Conservation (phyloP, 176 grass and related monocot genomes). For the Alloteropsis semialata region DNA sequence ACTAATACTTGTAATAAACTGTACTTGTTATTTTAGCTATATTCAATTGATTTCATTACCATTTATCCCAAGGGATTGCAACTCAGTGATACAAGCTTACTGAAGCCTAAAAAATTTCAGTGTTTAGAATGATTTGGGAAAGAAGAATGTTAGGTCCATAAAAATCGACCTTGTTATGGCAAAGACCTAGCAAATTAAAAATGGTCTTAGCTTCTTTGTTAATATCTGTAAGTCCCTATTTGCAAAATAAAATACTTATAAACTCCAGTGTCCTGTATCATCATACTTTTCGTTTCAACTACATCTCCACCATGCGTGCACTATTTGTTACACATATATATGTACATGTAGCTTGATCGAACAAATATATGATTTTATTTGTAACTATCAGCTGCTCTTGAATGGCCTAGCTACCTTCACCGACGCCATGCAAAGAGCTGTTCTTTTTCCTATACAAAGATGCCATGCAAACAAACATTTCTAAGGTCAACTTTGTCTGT, state of each 20-base stretch:
- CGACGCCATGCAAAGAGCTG: constrained; percentile 20
- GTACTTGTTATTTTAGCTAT: background rate
- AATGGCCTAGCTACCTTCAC: constrained; percentile 7
- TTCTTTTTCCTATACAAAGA: constrained; percentile 10
- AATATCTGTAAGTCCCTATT: background rate
- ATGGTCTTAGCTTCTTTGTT: background rate
- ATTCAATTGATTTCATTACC: background rate
- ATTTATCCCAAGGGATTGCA: background rate
- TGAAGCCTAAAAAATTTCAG: background rate
- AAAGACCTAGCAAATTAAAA: background rate
- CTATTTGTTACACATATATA: background rate
- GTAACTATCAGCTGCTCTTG: background rate
- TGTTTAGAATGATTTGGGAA: background rate
- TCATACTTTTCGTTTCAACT: background rate
- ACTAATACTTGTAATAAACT: background rate
- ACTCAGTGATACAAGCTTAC: no score
- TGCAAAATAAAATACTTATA: background rate
- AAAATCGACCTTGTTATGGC: background rate
- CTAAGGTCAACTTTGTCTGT: constrained; percentile 38
- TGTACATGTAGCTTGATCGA: constrained; percentile 3
- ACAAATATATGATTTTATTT: constrained; percentile 14
- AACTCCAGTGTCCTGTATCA: background rate
- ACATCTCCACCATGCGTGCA: background rate
- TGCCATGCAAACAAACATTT: constrained; percentile 40
- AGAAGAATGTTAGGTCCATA: background rate